Evolutionary conservation across 164 flowering plant species (phyloP).

Genomic region (Berberis vulgaris): DNA sequence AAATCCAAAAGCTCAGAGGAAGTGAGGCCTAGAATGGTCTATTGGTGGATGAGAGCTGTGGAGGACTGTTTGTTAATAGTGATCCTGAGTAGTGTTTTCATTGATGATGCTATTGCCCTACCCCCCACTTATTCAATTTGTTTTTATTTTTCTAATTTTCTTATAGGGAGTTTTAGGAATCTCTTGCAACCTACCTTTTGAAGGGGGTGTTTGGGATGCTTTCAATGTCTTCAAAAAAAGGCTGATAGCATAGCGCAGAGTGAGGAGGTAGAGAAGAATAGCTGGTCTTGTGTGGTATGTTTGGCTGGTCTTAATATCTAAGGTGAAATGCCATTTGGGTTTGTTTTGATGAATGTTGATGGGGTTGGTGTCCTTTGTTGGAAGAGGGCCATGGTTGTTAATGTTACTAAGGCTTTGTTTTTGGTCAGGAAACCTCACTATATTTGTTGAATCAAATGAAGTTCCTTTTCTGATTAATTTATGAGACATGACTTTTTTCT

Average conservation of each 20-base stretch:
- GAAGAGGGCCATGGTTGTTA: conserved; percentile 6
- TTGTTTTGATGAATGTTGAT: conserved; percentile 24
- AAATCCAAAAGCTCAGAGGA: conserved; percentile 5
- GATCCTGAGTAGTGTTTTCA: conserved; percentile 20
- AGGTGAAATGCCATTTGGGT: conserved; percentile 21
- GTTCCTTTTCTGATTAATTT: background rate
- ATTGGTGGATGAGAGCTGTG: conserved; percentile 11
- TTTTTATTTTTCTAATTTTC: conserved; percentile 10
- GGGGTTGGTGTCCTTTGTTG: conserved; percentile 8
- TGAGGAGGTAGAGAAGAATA: conserved; percentile 28
- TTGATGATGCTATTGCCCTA: conserved; percentile 9
- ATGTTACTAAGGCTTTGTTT: background rate
- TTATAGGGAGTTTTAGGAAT: conserved; percentile 1
- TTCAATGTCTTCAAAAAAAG: conserved; percentile 33
- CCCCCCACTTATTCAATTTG: conserved; percentile 13
- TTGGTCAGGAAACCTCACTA: conserved; percentile 1
- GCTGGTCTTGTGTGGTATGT: conserved; percentile 30
- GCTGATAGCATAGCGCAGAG: conserved; percentile 31
- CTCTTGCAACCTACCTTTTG: conserved; percentile 15
- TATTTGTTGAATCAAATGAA: conserved; percentile 8
- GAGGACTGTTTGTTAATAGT: conserved; percentile 18
- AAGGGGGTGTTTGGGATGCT: conserved; percentile 31
- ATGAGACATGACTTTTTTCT: background rate
- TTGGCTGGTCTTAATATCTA: conserved; percentile 27
- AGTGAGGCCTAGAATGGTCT: conserved; percentile 1